Conservation (phyloP, 2,329 filamentous ascomycete genomes). For the Tolypocladium guangdongense region DNA sequence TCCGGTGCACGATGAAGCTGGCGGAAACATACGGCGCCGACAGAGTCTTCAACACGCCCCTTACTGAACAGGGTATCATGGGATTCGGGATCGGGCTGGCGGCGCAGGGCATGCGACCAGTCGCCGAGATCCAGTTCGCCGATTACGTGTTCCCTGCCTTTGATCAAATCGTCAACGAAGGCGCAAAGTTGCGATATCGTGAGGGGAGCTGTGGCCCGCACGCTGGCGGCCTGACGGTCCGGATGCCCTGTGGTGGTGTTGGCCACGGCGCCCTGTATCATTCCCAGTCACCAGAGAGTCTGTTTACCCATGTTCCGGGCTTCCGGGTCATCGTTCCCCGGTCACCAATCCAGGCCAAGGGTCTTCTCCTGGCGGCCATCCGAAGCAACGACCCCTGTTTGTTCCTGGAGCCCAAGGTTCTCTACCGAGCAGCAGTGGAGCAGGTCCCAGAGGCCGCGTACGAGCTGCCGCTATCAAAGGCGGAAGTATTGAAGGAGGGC, state of each 20-base stretch:
- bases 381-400: constrained; percentile 77
- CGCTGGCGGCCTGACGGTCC: constrained; percentile 70
- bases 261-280: constrained; percentile 85
- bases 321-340: constrained; percentile 77
- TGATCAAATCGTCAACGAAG: constrained; percentile 90
- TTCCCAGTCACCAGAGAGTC: constrained; percentile 76
- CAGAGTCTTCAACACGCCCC: constrained; percentile 90
- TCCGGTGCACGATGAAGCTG: constrained; percentile 86
- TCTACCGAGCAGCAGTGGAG: constrained; percentile 86
- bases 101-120: constrained; percentile 81
- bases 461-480: constrained; percentile 74
- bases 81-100: constrained; percentile 89
- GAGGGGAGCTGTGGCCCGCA: constrained; percentile 47
- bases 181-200: constrained; percentile 76
- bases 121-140: constrained; percentile 93
- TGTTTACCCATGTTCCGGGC: constrained; percentile 84
- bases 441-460: constrained; percentile 77
- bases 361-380: constrained; percentile 66
- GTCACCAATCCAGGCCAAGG: constrained; percentile 81
- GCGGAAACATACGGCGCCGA: constrained; percentile 78
- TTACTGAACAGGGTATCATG: constrained; percentile 88
- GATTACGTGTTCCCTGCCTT: constrained; percentile 92
- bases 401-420: constrained; percentile 89
- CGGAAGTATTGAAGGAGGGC: constrained; percentile 72
- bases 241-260: constrained; percentile 85